A percentile compares a stretch with the other conserved stretches of the same genome.
phyloP scores from a whole-genome alignment of 139 green algal species.

The Asterochloris sp. region DNA sequence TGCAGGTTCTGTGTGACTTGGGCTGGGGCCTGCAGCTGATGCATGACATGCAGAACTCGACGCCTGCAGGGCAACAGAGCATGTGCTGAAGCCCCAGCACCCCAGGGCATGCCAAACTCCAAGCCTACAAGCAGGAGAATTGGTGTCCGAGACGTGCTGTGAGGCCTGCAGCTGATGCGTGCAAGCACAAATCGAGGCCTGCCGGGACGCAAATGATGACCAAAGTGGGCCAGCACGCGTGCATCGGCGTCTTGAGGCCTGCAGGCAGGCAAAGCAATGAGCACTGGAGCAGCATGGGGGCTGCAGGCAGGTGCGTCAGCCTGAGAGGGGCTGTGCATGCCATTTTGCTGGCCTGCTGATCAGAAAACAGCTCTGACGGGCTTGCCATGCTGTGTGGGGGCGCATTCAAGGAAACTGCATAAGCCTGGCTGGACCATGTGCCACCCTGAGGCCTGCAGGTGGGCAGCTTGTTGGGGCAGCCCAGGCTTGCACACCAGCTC shows the following conservation, averaged over 20 bases:
- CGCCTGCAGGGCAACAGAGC: background rate
- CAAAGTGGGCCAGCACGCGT: background rate
- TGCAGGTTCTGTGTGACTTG: background rate
- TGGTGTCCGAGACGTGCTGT: background rate
- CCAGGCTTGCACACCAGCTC: no score
- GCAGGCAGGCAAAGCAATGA: background rate
- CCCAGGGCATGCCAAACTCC: background rate
- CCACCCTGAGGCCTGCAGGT: no score
- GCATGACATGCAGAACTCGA: background rate
- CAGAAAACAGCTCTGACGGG: no score
- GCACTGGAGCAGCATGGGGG: no score
- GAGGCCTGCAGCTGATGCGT: background rate
- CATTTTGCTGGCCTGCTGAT: no score
- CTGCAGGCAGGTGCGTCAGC: no score
- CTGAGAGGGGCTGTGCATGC: no score
- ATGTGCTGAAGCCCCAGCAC: background rate
- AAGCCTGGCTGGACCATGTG: no score
- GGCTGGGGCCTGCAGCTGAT: background rate
- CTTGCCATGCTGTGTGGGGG: no score
- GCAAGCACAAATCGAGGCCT: background rate
- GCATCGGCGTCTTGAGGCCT: background rate
- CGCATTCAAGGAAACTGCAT: no score
- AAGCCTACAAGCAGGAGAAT: background rate
- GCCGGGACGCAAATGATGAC: background rate
- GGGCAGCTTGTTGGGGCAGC: no score